A percentile compares a stretch with the other conserved stretches of the same genome.
phyloP scores from a whole-genome alignment of 768 basidiomycete genomes.

The Russula sp. region DNA sequence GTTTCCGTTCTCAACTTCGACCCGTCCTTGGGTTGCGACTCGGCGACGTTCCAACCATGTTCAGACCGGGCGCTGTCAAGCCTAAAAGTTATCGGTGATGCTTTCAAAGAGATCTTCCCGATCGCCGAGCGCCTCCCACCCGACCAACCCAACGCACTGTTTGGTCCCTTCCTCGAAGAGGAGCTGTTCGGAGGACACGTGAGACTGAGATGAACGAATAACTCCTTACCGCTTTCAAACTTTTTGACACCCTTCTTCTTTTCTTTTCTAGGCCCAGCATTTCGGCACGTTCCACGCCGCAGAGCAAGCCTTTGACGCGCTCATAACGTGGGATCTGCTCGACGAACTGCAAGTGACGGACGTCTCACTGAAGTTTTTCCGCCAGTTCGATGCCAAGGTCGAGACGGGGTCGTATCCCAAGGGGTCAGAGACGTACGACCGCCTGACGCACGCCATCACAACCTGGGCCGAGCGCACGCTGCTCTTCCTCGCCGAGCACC shows the following conservation, averaged over 20 bases:
- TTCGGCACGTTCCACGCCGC: slow-evolving; percentile 5
- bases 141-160: background rate
- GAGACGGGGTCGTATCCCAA: background rate
- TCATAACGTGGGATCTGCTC: slow-evolving; percentile 6
- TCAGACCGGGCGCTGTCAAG: slow-evolving; percentile 14
- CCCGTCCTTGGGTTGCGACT: slow-evolving; percentile 13
- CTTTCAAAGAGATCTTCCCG: slow-evolving; percentile 6
- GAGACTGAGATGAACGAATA: background rate
- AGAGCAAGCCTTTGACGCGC: slow-evolving; percentile 3
- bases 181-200: slow-evolving; percentile 7
- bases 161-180: slow-evolving; percentile 9
- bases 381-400: slow-evolving; percentile 3
- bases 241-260: background rate
- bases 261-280: slow-evolving; percentile 3
- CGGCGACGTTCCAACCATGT: slow-evolving; percentile 12
- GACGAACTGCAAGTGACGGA: slow-evolving; percentile 3
- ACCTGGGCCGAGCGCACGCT: background rate
- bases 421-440: background rate
- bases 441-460: background rate
- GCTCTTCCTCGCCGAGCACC: background rate
- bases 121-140: background rate
- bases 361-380: slow-evolving; percentile 7
- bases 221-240: background rate
- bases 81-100: slow-evolving; percentile 8
- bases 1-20: slow-evolving; percentile 14